Percentiles rank a stretch among this genome's conserved stretches.
phyloP scores from a whole-genome alignment of 2,329 filamentous ascomycete genomes.

The Aspergillus sergii region DNA sequence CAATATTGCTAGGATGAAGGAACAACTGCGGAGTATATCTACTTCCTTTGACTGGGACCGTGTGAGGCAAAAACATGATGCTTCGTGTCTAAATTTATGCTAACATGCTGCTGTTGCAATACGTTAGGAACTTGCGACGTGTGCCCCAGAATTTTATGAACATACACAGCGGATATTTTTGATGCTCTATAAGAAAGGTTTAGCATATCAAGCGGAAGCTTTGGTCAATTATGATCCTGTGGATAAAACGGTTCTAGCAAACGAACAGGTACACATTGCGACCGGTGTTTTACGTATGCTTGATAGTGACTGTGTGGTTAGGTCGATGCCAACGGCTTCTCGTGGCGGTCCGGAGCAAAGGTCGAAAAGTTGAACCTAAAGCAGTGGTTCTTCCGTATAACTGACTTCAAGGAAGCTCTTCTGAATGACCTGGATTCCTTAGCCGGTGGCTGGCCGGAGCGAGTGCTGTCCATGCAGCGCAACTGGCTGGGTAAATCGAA shows the following conservation, averaged over 20 bases:
- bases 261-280: conserved; percentile 65
- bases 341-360: conserved; percentile 84
- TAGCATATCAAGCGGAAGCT: conserved; percentile 82
- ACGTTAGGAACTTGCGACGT: conserved; percentile 76
- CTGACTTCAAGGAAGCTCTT: conserved; percentile 72
- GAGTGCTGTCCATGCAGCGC: conserved; percentile 78
- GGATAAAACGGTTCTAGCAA: conserved; percentile 85
- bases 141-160: conserved; percentile 82
- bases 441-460: conserved; percentile 74
- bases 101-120: conserved; percentile 12
- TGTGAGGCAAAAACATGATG: conserved; percentile 54
- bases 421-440: conserved; percentile 71
- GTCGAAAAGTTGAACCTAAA: conserved; percentile 78
- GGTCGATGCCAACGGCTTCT: conserved; percentile 81
- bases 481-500: conserved; percentile 85
- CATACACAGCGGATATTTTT: conserved; percentile 87
- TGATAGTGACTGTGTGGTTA: conserved; percentile 18
- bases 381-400: conserved; percentile 91
- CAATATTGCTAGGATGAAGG: conserved; percentile 85
- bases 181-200: conserved; percentile 69
- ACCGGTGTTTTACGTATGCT: not conserved
- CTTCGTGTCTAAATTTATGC: conserved; percentile 1
- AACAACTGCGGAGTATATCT: conserved; percentile 77
- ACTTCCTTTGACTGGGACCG: conserved; percentile 80
- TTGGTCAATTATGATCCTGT: conserved; percentile 89